These are phyloP conservation scores for Pleoardoris graminearum DNA, from an alignment of 2,329 filamentous ascomycete species.

Conservation along the genomic window DNA sequence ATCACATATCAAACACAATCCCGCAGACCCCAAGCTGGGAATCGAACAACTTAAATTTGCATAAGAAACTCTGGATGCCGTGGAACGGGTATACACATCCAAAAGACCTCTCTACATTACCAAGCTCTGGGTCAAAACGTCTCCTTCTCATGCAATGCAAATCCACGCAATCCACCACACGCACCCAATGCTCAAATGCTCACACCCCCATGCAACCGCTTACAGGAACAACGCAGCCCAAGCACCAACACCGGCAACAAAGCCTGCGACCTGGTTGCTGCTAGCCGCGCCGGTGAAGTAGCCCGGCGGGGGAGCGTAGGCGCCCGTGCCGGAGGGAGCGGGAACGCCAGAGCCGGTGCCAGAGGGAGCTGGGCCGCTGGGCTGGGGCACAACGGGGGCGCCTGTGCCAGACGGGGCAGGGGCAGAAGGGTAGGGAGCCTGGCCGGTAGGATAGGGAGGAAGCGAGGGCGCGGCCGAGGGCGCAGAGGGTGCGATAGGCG, in stretches of 20 bases:
- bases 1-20: too few relatives aligned
- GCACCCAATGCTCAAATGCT: not conserved
- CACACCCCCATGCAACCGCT: slow-evolving; percentile 6
- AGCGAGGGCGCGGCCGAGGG: slow-evolving; percentile 19
- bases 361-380: slow-evolving; percentile 6
- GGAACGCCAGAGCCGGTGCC: slow-evolving; percentile 29
- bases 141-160: not conserved
- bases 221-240: slow-evolving; percentile 44
- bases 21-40: too few relatives aligned
- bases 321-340: slow-evolving; percentile 26
- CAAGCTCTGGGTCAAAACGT: not conserved
- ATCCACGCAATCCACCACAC: not conserved
- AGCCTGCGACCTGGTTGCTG: slow-evolving; percentile 33
- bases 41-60: slow-evolving; percentile 2
- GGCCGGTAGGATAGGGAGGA: slow-evolving; percentile 34
- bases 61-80: slow-evolving; percentile 1
- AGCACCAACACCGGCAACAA: slow-evolving; percentile 40
- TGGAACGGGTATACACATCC: not conserved
- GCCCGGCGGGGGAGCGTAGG: slow-evolving; percentile 24
- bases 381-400: slow-evolving; percentile 5
- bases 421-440: slow-evolving; percentile 4
- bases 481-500: slow-evolving; percentile 23
- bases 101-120: slow-evolving; percentile 3
- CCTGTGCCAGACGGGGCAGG: not conserved
- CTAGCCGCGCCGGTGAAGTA: slow-evolving; percentile 42